These are phyloP conservation scores for Kwoniella newhampshirensis DNA, from an alignment of 768 basidiomycete genomes.

Conservation along the genomic window DNA sequence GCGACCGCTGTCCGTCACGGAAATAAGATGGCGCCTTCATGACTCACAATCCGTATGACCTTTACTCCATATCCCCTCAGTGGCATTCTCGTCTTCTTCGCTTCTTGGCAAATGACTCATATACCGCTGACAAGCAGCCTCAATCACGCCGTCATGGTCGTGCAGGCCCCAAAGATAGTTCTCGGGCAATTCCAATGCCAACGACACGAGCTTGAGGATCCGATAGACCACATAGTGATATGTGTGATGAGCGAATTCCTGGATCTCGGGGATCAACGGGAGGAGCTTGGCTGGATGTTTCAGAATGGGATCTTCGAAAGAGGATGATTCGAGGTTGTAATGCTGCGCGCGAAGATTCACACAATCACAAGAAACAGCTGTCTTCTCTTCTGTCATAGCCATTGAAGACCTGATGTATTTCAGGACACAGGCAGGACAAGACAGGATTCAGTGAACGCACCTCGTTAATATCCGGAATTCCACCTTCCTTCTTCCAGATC, in stretches of 20 bases:
- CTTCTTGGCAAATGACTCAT: slow-evolving; percentile 31
- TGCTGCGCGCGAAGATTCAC: slow-evolving; percentile 20
- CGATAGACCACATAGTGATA: slow-evolving; percentile 33
- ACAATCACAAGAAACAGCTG: too few species aligned
- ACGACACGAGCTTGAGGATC: slow-evolving; percentile 29
- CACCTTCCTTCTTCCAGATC: slow-evolving; percentile 31
- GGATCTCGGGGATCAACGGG: slow-evolving; percentile 31
- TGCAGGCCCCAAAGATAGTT: slow-evolving; percentile 37
- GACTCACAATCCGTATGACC: slow-evolving; percentile 34
- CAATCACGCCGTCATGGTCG: slow-evolving; percentile 25
- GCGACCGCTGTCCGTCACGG: too few species aligned
- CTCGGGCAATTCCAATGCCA: slow-evolving; percentile 32
- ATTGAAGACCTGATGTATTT: too few species aligned
- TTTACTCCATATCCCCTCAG: slow-evolving; percentile 36
- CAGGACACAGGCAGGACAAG: too few species aligned
- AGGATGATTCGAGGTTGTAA: slow-evolving; percentile 36
- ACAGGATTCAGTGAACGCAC: too few species aligned
- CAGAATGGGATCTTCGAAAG: slow-evolving; percentile 15
- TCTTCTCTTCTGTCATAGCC: too few species aligned
- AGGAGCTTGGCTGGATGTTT: slow-evolving; percentile 24
- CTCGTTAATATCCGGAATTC: slow-evolving; percentile 36
- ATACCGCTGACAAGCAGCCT: slow-evolving; percentile 27
- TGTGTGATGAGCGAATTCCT: slow-evolving; percentile 28
- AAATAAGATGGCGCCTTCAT: too few species aligned
- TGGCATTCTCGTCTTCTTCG: slow-evolving; percentile 24